phyloP scores from a whole-genome alignment of 345 rosid genomes.

The Arabidopsis arenosa region DNA sequence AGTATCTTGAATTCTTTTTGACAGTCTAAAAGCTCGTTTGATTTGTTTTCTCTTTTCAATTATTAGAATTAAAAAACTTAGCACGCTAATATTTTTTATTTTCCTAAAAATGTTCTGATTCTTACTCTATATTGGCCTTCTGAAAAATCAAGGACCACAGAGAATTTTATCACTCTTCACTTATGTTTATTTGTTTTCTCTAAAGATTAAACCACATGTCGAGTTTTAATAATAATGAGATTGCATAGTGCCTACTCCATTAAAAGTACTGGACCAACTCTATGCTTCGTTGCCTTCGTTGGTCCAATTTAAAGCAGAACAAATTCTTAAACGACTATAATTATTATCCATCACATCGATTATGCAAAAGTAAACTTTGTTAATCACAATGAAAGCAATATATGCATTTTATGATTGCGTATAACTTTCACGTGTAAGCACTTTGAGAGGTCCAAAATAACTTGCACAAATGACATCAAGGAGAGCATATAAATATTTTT shows the following conservation, averaged over 20 bases:
- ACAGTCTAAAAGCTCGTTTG: constrained; percentile 21
- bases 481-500: background rate
- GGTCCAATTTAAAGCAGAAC: constrained; percentile 28
- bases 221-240: constrained; percentile 7
- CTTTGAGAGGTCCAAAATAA: constrained; percentile 34
- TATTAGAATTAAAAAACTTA: constrained; percentile 17
- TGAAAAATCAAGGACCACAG: constrained; percentile 25
- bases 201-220: constrained; percentile 31
- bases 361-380: constrained; percentile 18
- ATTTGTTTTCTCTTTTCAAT: constrained; percentile 12
- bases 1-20: constrained; percentile 30
- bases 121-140: constrained; percentile 15
- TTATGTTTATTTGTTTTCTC: background rate
- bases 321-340: constrained; percentile 20
- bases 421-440: constrained; percentile 34
- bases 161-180: background rate
- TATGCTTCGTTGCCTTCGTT: constrained; percentile 28
- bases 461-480: constrained; percentile 17
- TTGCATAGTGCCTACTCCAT: constrained; percentile 24
- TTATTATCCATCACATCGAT: constrained; percentile 18
- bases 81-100: constrained; percentile 17
- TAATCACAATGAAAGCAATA: constrained; percentile 14
- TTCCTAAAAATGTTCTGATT: constrained; percentile 34
- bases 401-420: constrained; percentile 14
- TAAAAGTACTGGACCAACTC: constrained; percentile 8